These are phyloP conservation scores for Phyllostachys edulis DNA, from an alignment of 176 grass and related monocot genomes.

Conservation along the genomic window DNA sequence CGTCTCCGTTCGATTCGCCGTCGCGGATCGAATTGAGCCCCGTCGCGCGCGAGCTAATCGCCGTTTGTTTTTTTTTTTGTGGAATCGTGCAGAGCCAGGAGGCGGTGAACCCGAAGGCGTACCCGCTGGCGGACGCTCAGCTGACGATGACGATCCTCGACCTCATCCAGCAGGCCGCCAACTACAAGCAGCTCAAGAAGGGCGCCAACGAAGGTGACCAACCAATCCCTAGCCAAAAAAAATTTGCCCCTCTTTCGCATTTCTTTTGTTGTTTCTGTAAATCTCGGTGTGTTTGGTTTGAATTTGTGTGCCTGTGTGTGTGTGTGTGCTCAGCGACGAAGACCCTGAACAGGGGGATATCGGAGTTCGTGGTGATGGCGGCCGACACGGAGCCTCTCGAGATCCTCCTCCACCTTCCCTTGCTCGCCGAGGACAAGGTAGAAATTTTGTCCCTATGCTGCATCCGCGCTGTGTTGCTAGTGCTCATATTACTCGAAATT, in stretches of 20 bases:
- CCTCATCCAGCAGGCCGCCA: conserved; percentile 70
- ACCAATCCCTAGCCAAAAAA: not conserved
- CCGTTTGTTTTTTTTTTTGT: not conserved
- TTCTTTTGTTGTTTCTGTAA: not conserved
- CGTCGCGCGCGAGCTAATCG: not conserved
- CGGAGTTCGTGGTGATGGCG: conserved; percentile 90
- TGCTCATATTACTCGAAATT: not conserved
- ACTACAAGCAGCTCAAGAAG: conserved; percentile 95
- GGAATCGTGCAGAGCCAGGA: conserved; percentile 55
- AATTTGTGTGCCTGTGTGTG: not conserved
- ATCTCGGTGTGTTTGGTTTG: not conserved
- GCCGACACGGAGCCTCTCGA: conserved; percentile 82
- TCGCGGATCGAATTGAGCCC: not conserved
- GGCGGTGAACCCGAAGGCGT: conserved; percentile 84
- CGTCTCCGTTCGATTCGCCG: not conserved
- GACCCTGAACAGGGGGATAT: conserved; percentile 82
- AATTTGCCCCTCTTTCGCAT: not conserved
- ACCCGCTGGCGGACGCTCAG: conserved; percentile 79
- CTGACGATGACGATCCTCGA: conserved; percentile 70
- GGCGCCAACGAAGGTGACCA: conserved; percentile 77
- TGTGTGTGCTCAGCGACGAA: conserved; percentile 50
- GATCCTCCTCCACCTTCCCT: conserved; percentile 83
- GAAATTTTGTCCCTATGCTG: not conserved
- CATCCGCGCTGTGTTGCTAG: not conserved
- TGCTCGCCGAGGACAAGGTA: conserved; percentile 84